These are phyloP conservation scores for Russula brevipes DNA, from an alignment of 768 basidiomycete species.

Conservation along the genomic window DNA sequence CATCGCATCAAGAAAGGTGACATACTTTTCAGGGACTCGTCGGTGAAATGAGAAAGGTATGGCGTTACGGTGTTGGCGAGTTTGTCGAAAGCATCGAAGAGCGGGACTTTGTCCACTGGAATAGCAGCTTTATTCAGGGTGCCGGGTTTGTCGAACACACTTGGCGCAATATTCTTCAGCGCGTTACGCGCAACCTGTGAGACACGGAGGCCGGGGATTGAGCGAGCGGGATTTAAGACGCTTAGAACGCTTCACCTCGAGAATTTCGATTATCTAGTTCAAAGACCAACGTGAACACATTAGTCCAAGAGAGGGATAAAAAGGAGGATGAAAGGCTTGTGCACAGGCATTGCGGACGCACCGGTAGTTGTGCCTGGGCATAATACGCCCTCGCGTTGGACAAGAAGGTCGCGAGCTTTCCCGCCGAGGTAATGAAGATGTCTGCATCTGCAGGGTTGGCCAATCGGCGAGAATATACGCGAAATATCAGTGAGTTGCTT, in stretches of 20 bases:
- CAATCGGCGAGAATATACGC: slow-evolving; percentile 6
- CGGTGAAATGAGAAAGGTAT: not conserved
- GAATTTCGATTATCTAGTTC: slow-evolving; percentile 12
- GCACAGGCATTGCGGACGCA: not conserved
- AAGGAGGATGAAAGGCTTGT: not conserved
- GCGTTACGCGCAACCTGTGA: slow-evolving; percentile 8
- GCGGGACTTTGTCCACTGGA: slow-evolving; percentile 6
- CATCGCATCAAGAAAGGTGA: not conserved
- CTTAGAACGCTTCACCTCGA: slow-evolving; percentile 12
- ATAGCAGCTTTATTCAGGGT: slow-evolving; percentile 2
- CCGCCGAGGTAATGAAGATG: slow-evolving; percentile 7
- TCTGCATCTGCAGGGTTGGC: slow-evolving; percentile 9
- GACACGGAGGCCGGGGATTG: not conserved
- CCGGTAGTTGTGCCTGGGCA: slow-evolving; percentile 7
- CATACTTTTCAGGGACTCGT: slow-evolving; percentile 6
- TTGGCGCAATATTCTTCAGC: slow-evolving; percentile 7
- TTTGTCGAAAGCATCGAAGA: slow-evolving; percentile 12
- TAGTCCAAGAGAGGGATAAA: not conserved
- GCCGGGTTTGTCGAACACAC: slow-evolving; percentile 12
- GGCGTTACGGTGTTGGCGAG: slow-evolving; percentile 11
- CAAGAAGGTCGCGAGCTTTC: slow-evolving; percentile 10
- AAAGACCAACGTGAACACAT: not conserved
- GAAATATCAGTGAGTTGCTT: slow-evolving; percentile 15
- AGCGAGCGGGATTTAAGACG: not conserved
- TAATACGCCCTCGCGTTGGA: slow-evolving; percentile 11